Evolutionary conservation across 1,284 basidiomycete genomes (phyloP).

Genomic region (Sporisorium exsertum): DNA sequence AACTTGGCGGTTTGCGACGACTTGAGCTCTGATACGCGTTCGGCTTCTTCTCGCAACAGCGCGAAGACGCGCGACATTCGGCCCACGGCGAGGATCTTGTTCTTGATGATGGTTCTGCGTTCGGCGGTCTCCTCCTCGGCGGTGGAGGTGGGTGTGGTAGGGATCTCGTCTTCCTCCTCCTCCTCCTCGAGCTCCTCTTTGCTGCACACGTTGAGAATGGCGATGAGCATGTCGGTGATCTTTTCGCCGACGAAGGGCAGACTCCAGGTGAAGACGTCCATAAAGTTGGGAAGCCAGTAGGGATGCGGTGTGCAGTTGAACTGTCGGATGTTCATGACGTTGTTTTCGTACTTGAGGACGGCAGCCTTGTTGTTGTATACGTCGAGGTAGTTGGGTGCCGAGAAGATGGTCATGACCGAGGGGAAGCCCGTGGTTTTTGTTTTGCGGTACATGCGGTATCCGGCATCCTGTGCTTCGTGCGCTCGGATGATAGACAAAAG

Average conservation of each 20-base stretch:
- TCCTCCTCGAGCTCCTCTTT: constrained; percentile 94
- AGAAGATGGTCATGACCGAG: constrained; percentile 96
- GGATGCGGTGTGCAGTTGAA: constrained; percentile 96
- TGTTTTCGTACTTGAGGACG: constrained; percentile 94
- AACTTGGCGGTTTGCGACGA: constrained; percentile 82
- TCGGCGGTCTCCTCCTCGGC: constrained; percentile 76
- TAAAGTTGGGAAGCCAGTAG: constrained; percentile 97
- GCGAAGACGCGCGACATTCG: constrained; percentile 96
- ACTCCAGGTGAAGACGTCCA: constrained; percentile 99
- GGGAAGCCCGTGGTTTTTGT: constrained; percentile 90
- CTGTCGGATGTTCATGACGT: constrained; percentile 93
- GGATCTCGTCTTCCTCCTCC: constrained; percentile 74
- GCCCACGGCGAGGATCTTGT: constrained; percentile 98
- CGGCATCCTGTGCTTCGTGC: constrained; percentile 94
- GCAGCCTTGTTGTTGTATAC: constrained; percentile 98
- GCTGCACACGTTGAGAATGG: constrained; percentile 90
- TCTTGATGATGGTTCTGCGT: constrained; percentile 87
- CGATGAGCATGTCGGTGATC: constrained; percentile 96
- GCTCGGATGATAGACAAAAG: constrained; percentile 93
- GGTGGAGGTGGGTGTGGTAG: constrained; percentile 38
- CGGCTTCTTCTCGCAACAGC: constrained; percentile 97
- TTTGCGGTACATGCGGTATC: constrained; percentile 93
- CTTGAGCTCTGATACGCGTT: constrained; percentile 96
- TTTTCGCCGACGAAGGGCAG: constrained; percentile 98
- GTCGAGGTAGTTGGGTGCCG: constrained; percentile 91